Conservation (phyloP, 163 green algal species). For the Picocystis sp. region DNA sequence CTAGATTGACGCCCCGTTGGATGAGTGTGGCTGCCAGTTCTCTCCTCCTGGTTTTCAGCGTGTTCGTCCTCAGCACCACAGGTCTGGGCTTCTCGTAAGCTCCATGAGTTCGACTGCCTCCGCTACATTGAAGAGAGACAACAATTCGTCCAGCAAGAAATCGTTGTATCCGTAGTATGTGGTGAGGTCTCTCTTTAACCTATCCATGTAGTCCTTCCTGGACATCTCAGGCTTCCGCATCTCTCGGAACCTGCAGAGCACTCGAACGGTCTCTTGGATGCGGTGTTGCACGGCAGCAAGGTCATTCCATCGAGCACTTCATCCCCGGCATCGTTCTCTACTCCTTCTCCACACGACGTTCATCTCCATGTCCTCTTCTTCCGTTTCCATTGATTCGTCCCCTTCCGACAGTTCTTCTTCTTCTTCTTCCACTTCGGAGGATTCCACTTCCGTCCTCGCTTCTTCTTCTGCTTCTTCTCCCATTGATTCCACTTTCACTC, state of each 20-base stretch:
- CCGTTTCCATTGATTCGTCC: background rate
- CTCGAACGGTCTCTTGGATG: slow-evolving; percentile 53
- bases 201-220: slow-evolving; percentile 54
- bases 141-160: slow-evolving; percentile 72
- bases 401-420: slow-evolving; percentile 6
- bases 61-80: slow-evolving; percentile 87
- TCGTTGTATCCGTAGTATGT: slow-evolving; percentile 93
- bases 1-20: slow-evolving; percentile 88
- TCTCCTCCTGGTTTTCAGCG: slow-evolving; percentile 70
- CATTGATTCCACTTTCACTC: background rate
- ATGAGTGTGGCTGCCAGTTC: slow-evolving; percentile 91
- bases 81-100: slow-evolving; percentile 32
- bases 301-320: slow-evolving; percentile 22
- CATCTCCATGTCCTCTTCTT: too few relatives aligned
- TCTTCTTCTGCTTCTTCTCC: slow-evolving; percentile 22
- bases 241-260: slow-evolving; percentile 68
- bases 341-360: too few relatives aligned
- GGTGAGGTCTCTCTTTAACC: slow-evolving; percentile 61
- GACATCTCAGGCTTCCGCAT: slow-evolving; percentile 27
- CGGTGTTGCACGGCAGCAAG: slow-evolving; percentile 42
- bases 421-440: slow-evolving; percentile 5
- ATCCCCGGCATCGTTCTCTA: too few relatives aligned
- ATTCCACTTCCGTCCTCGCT: background rate
- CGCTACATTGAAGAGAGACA: slow-evolving; percentile 50
- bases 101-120: slow-evolving; percentile 43